These are phyloP conservation scores for Leccinellum rugosiceps DNA, from an alignment of 768 basidiomycete species.

Conservation along the genomic window DNA sequence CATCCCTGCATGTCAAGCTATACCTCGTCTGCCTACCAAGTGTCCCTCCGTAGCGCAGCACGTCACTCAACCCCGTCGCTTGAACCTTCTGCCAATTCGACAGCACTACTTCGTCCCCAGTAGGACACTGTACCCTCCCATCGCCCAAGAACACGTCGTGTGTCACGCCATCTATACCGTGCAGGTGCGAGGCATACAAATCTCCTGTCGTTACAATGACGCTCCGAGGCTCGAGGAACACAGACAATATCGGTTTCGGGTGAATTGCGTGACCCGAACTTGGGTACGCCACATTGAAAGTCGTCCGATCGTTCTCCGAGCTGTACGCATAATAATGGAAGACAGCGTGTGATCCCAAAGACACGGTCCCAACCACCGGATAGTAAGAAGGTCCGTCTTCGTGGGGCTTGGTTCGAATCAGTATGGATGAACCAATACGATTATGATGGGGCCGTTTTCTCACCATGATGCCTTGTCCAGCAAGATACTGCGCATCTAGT, in stretches of 20 bases:
- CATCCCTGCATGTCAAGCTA: slow-evolving; percentile 85
- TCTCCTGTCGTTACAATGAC: slow-evolving; percentile 69
- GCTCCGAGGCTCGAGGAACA: slow-evolving; percentile 84
- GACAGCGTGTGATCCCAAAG: slow-evolving; percentile 77
- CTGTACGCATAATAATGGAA: slow-evolving; percentile 79
- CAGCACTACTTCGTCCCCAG: slow-evolving; percentile 35
- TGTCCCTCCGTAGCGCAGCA: slow-evolving; percentile 46
- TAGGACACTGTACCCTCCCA: slow-evolving; percentile 22
- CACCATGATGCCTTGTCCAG: slow-evolving; percentile 94
- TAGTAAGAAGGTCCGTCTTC: slow-evolving; percentile 89
- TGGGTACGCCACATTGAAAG: slow-evolving; percentile 16
- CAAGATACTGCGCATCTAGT: slow-evolving; percentile 55
- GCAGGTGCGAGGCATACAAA: slow-evolving; percentile 72
- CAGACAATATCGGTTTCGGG: slow-evolving; percentile 58
- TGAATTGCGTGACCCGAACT: slow-evolving; percentile 55
- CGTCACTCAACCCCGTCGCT: slow-evolving; percentile 36
- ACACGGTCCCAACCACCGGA: slow-evolving; percentile 88
- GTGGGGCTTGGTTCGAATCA: slow-evolving; percentile 59
- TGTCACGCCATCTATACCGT: slow-evolving; percentile 67
- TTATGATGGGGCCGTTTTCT: slow-evolving; percentile 20
- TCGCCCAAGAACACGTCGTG: slow-evolving; percentile 44
- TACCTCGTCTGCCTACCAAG: slow-evolving; percentile 61
- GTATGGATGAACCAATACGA: slow-evolving; percentile 2
- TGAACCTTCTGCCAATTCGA: slow-evolving; percentile 59
- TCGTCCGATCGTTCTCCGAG: slow-evolving; percentile 13